A percentile compares a stretch with the other conserved stretches of the same genome.
These are phyloP conservation scores for Basidiobolus meristosporus DNA, from an alignment of 371 early-diverging fungal genomes.

Conservation along the genomic window DNA sequence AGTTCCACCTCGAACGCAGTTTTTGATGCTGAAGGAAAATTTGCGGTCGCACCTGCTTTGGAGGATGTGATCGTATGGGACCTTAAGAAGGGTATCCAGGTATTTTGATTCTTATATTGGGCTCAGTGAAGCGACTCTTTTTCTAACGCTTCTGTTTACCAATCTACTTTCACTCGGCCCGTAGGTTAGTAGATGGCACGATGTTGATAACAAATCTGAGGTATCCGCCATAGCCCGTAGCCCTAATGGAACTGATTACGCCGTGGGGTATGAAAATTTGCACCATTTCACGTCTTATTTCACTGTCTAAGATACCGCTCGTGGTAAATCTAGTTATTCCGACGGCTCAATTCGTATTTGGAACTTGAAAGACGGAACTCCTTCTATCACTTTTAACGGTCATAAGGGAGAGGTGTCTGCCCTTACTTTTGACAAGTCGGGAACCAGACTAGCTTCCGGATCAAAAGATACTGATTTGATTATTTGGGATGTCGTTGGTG, in stretches of 20 bases:
- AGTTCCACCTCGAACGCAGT: slow-evolving; percentile 43
- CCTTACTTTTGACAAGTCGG: slow-evolving; percentile 54
- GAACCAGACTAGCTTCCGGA: slow-evolving; percentile 74
- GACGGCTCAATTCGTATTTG: slow-evolving; percentile 72
- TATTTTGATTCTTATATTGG: slow-evolving; percentile 6
- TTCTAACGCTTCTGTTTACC: too few species aligned
- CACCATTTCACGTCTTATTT: slow-evolving; percentile 1
- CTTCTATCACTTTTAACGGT: slow-evolving; percentile 67
- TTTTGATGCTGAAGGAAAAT: slow-evolving; percentile 45
- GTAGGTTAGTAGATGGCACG: slow-evolving; percentile 48
- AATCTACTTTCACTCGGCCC: not conserved
- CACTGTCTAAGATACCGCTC: not conserved
- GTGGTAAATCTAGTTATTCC: slow-evolving; percentile 21
- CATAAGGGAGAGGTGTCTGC: slow-evolving; percentile 76
- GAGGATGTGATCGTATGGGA: slow-evolving; percentile 77
- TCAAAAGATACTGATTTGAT: slow-evolving; percentile 83
- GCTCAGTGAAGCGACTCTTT: too few species aligned
- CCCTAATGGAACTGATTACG: slow-evolving; percentile 40
- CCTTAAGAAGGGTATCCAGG: slow-evolving; percentile 60
- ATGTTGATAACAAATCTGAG: slow-evolving; percentile 54
- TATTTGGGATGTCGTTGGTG: slow-evolving; percentile 87
- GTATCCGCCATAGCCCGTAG: slow-evolving; percentile 54
- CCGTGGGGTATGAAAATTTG: slow-evolving; percentile 48
- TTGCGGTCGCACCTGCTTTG: slow-evolving; percentile 58
- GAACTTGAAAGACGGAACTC: slow-evolving; percentile 17